Base-by-base conservation (phyloP, 129 eudicot genomes). In the Chrysanthemum lavandulifolium region DNA sequence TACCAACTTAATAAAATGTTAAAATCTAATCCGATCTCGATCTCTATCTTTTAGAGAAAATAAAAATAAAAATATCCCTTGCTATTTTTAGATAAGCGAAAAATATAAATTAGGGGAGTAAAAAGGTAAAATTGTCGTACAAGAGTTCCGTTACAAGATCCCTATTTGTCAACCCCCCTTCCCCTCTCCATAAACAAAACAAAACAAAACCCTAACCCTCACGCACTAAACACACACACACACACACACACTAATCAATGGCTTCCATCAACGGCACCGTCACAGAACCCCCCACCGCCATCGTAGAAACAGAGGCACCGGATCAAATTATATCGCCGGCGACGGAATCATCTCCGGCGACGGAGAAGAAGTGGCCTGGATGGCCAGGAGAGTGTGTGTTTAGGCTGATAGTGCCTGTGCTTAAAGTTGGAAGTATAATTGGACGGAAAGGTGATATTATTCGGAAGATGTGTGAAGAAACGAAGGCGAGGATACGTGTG, bases 351-450 rank as follows among this genome's bases (percentile, higher is more conserved):
- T 25, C 73, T 6, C 71, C 71, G 43, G 67, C 61, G 1, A 62
- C 77, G 72, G 80, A 78, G 59, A 81, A 76, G 52, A 86, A 77
- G 76, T 91, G 96, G 96, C 96, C 97, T 0, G 97, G 97, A 0
- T 91, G 97, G 97, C 97, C 97, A 2, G 97, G 97, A 13, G 70
- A 88, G 72, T 73, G 79, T 52, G 97, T 88, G 15, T 91, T 79
- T 13, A 51, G 97, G 68, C 59, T 91, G 5, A 84, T 86, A 7
- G 96, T 91, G 57, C 97, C 97, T n/a, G 91, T 86, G 48, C 76
- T 83, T 13, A 91, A 91, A 67, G 97, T 88, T 0, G 97, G 97
- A 3, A 75, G 93, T 68, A 89, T 92, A 58, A 92, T 92, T 56
- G 97, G 97, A 14, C 87, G 97, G 11, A 91, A 88, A 67, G 97